Conservation (phyloP, 371 early-diverging fungal species). For the Lichtheimia ornata region DNA sequence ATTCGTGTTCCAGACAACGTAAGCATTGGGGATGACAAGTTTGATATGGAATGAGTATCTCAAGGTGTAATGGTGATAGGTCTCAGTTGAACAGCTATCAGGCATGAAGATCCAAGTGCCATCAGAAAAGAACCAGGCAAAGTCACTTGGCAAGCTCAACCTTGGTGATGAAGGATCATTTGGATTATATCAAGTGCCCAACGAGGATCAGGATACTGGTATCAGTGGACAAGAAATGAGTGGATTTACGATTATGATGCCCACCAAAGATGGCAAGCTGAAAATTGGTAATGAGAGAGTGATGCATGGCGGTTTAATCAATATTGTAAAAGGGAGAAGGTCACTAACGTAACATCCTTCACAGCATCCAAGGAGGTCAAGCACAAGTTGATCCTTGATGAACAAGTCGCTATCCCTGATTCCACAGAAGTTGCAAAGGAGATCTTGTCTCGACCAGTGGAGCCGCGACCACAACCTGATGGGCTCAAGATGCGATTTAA, state of each 20-base stretch:
- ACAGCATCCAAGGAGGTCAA: slow-evolving; percentile 39
- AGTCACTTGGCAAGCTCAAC: slow-evolving; percentile 31
- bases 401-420: slow-evolving; percentile 47
- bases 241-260: slow-evolving; percentile 41
- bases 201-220: slow-evolving; percentile 25
- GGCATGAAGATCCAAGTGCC: slow-evolving; percentile 31
- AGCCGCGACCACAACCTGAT: slow-evolving; percentile 47
- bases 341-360: not conserved
- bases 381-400: slow-evolving; percentile 40
- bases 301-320: not conserved
- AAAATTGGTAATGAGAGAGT: slow-evolving; percentile 26
- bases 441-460: slow-evolving; percentile 35
- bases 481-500: slow-evolving; percentile 49
- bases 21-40: not conserved
- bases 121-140: slow-evolving; percentile 11
- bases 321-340: not conserved
- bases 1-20: slow-evolving; percentile 52
- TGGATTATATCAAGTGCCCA: slow-evolving; percentile 18
- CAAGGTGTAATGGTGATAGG: slow-evolving; percentile 16
- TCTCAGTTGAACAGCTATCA: slow-evolving; percentile 30
- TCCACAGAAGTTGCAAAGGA: slow-evolving; percentile 35
- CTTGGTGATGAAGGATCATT: slow-evolving; percentile 19
- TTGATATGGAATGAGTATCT: no score
- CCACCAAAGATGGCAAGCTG: slow-evolving; percentile 33
- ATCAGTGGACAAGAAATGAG: slow-evolving; percentile 57